Conservation (phyloP, 148 eudicot genomes). For the Chenopodium formosanum region DNA sequence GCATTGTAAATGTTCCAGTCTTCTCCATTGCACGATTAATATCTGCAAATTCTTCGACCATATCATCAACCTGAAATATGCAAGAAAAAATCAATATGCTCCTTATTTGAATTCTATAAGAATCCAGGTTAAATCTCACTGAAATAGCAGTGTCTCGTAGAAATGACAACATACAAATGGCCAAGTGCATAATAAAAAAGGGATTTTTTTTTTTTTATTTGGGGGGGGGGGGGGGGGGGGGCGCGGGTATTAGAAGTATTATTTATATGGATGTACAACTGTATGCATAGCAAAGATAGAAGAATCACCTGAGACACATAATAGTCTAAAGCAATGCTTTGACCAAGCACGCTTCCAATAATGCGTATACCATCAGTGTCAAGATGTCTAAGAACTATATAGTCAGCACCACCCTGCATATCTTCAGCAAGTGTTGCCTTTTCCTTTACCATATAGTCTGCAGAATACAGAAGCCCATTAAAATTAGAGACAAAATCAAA, state of each 20-base stretch:
- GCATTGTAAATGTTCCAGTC: conserved; percentile 86
- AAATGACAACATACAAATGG: not conserved
- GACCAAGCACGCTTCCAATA: conserved; percentile 92
- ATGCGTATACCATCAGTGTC: conserved; percentile 85
- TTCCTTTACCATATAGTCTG: conserved; percentile 89
- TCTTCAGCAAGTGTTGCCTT: conserved; percentile 65
- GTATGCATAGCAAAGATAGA: not conserved
- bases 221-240: not conserved
- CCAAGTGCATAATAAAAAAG: not conserved
- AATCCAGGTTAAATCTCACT: not conserved
- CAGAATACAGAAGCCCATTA: conserved; percentile 14
- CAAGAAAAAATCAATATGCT: not conserved
- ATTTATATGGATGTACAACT: not conserved
- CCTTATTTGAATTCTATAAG: not conserved
- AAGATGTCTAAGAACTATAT: conserved; percentile 67
- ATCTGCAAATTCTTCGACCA: conserved; percentile 82
- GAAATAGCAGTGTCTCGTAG: not conserved
- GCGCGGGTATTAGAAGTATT: too few relatives aligned
- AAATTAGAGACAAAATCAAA: not conserved
- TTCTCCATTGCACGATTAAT: conserved; percentile 94
- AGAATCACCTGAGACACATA: conserved; percentile 80
- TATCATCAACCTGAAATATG: conserved; percentile 73
- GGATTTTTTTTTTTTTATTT: too few relatives aligned
- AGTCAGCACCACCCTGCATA: conserved; percentile 93
- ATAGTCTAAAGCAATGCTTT: conserved; percentile 91